Percentiles rank a stretch among this genome's conserved stretches.
These are phyloP conservation scores for Juglanconis sp. DNA, from an alignment of 2,329 filamentous ascomycete genomes.

Conservation along the genomic window DNA sequence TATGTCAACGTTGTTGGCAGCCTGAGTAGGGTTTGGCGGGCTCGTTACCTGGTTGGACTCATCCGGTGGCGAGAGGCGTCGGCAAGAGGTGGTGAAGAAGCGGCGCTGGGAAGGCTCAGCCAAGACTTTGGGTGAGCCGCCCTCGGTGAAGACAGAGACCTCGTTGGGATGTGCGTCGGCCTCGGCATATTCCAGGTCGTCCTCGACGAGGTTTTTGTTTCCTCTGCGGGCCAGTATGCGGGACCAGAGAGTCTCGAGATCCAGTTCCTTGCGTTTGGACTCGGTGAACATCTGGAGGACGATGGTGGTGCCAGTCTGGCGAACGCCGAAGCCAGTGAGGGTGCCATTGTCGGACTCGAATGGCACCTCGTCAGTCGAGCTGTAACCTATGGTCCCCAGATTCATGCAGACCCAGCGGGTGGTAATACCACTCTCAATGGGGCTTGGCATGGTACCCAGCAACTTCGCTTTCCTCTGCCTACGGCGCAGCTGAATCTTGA, in stretches of 20 bases:
- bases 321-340: conserved; percentile 73
- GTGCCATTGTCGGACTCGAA: conserved; percentile 48
- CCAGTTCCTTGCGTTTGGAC: conserved; percentile 47
- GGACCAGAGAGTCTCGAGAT: conserved; percentile 52
- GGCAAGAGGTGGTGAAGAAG: conserved; percentile 21
- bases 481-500: conserved; percentile 81
- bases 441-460: conserved; percentile 66
- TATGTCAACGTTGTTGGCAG: conserved; percentile 15
- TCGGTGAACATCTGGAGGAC: conserved; percentile 59
- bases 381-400: conserved; percentile 65
- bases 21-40: conserved; percentile 6
- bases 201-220: conserved; percentile 7
- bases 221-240: conserved; percentile 30
- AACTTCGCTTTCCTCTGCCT: conserved; percentile 79
- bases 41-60: conserved; percentile 15
- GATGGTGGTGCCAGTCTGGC: conserved; percentile 47
- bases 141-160: conserved; percentile 12
- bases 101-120: conserved; percentile 17
- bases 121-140: conserved; percentile 10
- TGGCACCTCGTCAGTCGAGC: conserved; percentile 38
- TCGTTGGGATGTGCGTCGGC: conserved; percentile 19
- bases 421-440: conserved; percentile 78
- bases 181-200: conserved; percentile 19
- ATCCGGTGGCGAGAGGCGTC: conserved; percentile 5
- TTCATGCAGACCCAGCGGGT: conserved; percentile 98